Evolutionary conservation across 345 rosid species (phyloP), one percentile per base, ranked within the genome.

Genomic region (Cardamine occulta): DNA sequence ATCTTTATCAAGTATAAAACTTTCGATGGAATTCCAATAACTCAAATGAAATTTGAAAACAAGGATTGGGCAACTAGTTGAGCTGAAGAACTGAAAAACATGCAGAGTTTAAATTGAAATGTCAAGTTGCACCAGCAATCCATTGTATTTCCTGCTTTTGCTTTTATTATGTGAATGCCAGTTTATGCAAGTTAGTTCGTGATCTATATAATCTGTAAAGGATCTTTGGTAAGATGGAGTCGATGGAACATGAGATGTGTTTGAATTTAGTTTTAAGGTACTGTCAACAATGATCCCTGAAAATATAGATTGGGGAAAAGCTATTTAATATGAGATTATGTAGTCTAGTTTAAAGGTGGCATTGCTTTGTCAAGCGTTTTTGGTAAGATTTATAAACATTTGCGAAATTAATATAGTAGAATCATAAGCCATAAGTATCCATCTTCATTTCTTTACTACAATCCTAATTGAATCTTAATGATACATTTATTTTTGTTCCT

Each of bases 211-310:
- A 58, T 17, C 63, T 58, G 23, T 4, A 10, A 32, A 58, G 6
- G 44, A 8, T 32, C 26, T 57, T 10, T 37, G n/a, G 42, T 10
- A 3, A 10, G 19, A 29, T 29, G 62, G 40, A 57, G 40, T 57
- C 23, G 39, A 57, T 57, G 62, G 23, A 19, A 57, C 62, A 19
- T 29, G 62, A 58, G 44, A 17, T 18, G 63, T 58, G 44, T 58
- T 32, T 58, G 44, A 23, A 32, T 2, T 17, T 58, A n/a, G 14
- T 58, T 9, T 58, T 58, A 32, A 58, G 32, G 15, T 17, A 17
- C 42, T 58, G 14, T 58, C 26, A n/a, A 35, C 26, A 32, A 18
- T 58, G 63, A 57, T 57, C 40, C 23, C 39, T 57, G 23, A n/a
- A 3, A 57, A 57, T 18, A 29, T 56, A 15, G 21, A 8, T 57